Conservation (phyloP, 2,329 filamentous ascomycete species). For the Didymella pinodella region DNA sequence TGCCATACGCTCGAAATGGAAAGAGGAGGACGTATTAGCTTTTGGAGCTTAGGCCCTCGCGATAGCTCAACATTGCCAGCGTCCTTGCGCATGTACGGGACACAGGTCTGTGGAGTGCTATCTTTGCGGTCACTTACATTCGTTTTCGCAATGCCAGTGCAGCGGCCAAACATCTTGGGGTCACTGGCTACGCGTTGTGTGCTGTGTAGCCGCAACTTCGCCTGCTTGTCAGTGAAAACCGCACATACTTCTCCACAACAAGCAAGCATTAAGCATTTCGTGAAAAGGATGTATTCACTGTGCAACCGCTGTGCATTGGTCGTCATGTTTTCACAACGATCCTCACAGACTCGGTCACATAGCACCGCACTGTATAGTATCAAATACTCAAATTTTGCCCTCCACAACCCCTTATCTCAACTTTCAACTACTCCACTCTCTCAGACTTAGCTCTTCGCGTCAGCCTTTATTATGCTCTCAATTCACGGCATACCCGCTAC, state of each 20-base stretch:
- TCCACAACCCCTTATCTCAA: neutral
- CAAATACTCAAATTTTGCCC: neutral
- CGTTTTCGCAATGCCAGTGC: neutral
- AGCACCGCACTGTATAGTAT: neutral
- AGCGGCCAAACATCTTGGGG: neutral
- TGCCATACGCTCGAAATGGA: neutral
- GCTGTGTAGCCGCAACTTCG: neutral
- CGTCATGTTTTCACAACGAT: slow-evolving; percentile 4
- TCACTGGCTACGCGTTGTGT: neutral
- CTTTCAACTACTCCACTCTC: neutral
- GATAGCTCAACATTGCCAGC: neutral
- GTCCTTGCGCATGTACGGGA: neutral
- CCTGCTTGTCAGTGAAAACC: neutral
- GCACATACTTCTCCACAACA: neutral
- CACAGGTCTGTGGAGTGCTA: neutral
- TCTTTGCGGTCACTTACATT: neutral
- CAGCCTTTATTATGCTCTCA: neutral
- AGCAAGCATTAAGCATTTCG: neutral
- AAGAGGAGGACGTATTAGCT: neutral
- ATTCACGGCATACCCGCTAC: neutral
- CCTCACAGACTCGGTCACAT: neutral
- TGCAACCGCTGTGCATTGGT: neutral
- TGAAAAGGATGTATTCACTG: slow-evolving; percentile 1
- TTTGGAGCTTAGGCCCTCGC: neutral
- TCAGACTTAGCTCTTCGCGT: neutral